Evolutionary conservation across 148 eudicot species (phyloP).

Genomic region (Silene latifolia): DNA sequence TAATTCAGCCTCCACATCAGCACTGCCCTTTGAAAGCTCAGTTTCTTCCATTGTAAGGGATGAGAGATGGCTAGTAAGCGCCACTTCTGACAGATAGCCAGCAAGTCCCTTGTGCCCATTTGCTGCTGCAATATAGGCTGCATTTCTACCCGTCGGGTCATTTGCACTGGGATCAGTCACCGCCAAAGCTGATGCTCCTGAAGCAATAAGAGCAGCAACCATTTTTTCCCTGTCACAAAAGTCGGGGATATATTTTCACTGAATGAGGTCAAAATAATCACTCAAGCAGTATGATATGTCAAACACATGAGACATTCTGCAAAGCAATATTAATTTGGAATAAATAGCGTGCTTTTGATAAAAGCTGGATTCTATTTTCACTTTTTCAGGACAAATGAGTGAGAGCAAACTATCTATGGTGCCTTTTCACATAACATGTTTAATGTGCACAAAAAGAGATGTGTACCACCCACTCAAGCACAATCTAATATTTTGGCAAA

Average conservation of each 20-base stretch:
- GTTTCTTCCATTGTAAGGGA: slow-evolving; percentile 70
- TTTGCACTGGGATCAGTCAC: slow-evolving; percentile 78
- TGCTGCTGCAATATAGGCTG: slow-evolving; percentile 76
- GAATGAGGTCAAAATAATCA: neutral
- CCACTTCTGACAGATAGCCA: slow-evolving; percentile 83
- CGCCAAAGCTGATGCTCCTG: slow-evolving; percentile 83
- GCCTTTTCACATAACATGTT: neutral
- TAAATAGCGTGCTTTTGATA: neutral
- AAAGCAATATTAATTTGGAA: neutral
- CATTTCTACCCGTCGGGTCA: slow-evolving; percentile 73
- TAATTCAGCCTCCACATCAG: slow-evolving; percentile 69
- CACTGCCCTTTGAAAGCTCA: slow-evolving; percentile 69
- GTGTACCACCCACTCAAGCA: neutral
- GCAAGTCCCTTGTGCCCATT: slow-evolving; percentile 84
- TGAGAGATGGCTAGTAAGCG: slow-evolving; percentile 75
- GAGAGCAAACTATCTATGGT: neutral
- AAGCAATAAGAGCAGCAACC: slow-evolving; percentile 85
- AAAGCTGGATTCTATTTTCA: neutral
- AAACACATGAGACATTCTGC: neutral
- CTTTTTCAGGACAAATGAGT: neutral
- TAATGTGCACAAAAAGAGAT: neutral
- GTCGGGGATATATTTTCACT: neutral
- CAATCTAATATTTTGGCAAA: neutral
- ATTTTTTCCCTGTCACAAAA: slow-evolving; percentile 65
- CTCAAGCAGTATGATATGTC: neutral